Conservation (phyloP, 1,139 yeast species). For the Geotrichum citri-aurantii region DNA sequence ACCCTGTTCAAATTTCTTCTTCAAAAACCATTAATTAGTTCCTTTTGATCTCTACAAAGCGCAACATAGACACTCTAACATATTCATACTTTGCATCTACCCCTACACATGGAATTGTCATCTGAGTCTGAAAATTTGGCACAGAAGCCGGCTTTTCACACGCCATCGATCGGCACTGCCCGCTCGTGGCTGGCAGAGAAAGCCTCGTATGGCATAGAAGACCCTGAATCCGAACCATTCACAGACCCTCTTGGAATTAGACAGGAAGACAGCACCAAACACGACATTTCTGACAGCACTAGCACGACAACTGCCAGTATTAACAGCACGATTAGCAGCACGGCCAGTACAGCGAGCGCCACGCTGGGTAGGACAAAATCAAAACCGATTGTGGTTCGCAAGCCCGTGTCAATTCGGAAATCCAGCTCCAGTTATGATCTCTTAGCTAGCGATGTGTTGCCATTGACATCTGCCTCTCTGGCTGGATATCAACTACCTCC, state of each 20-base stretch:
- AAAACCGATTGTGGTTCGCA: neutral
- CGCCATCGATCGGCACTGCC: constrained; percentile 9
- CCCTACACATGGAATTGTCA: neutral
- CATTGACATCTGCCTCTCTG: neutral
- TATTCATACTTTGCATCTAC: neutral
- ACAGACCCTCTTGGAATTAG: constrained; percentile 12
- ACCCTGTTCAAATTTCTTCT: neutral
- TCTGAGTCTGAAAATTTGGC: neutral
- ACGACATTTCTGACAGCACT: neutral
- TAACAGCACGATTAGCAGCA: neutral
- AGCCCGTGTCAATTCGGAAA: neutral
- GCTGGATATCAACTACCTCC: constrained; percentile 31
- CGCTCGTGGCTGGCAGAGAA: constrained; percentile 17
- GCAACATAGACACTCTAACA: neutral
- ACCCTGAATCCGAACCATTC: neutral
- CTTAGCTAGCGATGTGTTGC: neutral
- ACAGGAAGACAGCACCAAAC: neutral
- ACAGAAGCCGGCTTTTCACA: constrained; percentile 4
- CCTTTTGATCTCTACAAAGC: neutral
- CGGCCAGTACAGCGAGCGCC: neutral
- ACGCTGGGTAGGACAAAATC: neutral
- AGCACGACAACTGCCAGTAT: neutral
- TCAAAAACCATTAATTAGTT: neutral
- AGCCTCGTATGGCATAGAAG: constrained; percentile 12
- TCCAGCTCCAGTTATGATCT: neutral